Percentiles rank a stretch among this genome's conserved stretches.
Evolutionary conservation across 2,329 filamentous ascomycete species (phyloP).

Genomic region (Colletotrichum orbiculare): DNA sequence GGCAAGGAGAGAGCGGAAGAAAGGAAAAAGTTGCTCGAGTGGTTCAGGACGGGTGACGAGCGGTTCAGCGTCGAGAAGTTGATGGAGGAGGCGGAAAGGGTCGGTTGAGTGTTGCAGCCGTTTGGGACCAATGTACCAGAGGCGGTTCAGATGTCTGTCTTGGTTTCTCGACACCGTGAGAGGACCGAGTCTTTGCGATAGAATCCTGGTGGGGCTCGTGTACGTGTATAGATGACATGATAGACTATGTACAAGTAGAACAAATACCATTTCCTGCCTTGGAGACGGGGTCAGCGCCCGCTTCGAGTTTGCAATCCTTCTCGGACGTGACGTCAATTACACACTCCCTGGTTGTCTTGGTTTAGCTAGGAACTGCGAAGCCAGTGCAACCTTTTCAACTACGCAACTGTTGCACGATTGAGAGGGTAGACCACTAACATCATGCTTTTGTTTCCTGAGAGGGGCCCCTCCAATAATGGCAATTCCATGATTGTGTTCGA

Average conservation of each 20-base stretch:
- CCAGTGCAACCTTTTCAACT: too few relatives aligned
- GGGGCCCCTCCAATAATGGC: too few relatives aligned
- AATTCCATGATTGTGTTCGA: too few relatives aligned
- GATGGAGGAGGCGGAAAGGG: constrained; percentile 88
- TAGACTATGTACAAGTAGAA: constrained; percentile 22
- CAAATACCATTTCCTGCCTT: constrained; percentile 20
- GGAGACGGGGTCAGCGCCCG: too few relatives aligned
- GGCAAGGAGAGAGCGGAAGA: constrained; percentile 66
- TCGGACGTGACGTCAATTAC: too few relatives aligned
- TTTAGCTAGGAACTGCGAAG: too few relatives aligned
- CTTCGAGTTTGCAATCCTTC: too few relatives aligned
- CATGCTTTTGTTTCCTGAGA: too few relatives aligned
- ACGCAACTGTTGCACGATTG: too few relatives aligned
- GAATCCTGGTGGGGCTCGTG: neutral
- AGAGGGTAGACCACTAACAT: too few relatives aligned
- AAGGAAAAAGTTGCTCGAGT: constrained; percentile 78
- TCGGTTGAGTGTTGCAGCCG: constrained; percentile 55
- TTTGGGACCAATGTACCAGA: neutral
- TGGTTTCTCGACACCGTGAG: neutral
- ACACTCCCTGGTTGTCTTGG: too few relatives aligned
- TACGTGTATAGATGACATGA: constrained; percentile 16
- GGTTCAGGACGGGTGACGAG: constrained; percentile 83
- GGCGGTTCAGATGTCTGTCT: neutral
- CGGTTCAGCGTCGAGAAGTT: constrained; percentile 86
- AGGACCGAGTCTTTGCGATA: neutral